Conservation (phyloP, 2,329 filamentous ascomycete species). For the Arthrobotrys musiformis region DNA sequence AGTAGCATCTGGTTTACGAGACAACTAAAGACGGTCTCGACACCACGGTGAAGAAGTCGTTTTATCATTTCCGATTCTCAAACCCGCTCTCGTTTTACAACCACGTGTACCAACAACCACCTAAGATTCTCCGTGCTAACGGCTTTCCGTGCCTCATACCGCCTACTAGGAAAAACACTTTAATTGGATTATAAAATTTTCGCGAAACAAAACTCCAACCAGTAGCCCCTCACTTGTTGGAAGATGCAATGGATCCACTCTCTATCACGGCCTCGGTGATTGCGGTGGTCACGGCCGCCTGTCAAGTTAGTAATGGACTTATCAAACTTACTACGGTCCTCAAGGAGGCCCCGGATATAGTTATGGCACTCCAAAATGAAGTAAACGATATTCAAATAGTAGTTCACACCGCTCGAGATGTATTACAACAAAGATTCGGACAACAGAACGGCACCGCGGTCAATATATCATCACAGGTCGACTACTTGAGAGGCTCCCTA, state of each 20-base stretch:
- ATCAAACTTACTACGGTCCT: background rate
- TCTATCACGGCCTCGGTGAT: background rate
- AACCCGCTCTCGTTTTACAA: too few relatives aligned
- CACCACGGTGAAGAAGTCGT: too few relatives aligned
- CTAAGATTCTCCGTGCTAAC: too few relatives aligned
- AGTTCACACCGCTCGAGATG: background rate
- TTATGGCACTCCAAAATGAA: background rate
- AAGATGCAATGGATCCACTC: constrained; percentile 12
- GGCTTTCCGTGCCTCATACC: too few relatives aligned
- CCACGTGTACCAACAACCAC: too few relatives aligned
- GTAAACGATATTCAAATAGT: background rate
- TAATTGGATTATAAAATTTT: too few relatives aligned
- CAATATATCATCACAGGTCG: background rate
- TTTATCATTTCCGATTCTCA: too few relatives aligned
- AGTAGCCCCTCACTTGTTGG: background rate
- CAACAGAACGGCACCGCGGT: background rate
- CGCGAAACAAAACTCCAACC: background rate
- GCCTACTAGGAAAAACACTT: too few relatives aligned
- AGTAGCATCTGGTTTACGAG: too few relatives aligned
- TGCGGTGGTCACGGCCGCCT: background rate
- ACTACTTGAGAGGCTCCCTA: background rate
- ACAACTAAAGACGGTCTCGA: too few relatives aligned
- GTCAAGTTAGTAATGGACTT: background rate
- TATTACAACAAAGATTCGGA: background rate
- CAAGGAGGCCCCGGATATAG: background rate